phyloP scores from a whole-genome alignment of 75 land plant species.

The Picea sitchensis region DNA sequence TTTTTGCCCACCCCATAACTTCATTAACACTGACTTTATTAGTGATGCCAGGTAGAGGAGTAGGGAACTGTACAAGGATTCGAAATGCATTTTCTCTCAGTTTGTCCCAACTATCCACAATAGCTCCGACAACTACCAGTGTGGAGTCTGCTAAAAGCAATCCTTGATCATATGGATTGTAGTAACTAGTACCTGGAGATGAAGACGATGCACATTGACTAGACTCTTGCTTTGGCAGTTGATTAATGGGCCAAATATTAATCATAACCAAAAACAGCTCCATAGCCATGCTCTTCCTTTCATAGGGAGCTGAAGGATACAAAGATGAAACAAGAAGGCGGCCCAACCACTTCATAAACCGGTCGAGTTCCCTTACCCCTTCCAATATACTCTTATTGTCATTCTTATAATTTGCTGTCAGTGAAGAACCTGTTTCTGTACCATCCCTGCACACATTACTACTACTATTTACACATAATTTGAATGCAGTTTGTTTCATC shows the following conservation, averaged over 20 bases:
- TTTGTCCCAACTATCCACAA: constrained; percentile 98
- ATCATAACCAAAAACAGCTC: constrained; percentile 74
- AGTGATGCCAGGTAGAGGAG: constrained; percentile 91
- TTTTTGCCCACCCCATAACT: constrained; percentile 75
- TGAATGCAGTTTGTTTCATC: constrained; percentile 40
- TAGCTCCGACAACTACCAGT: constrained; percentile 71
- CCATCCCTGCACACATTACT: background rate
- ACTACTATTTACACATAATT: background rate
- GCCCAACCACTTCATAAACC: constrained; percentile 92
- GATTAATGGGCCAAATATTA: constrained; percentile 59
- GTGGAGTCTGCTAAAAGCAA: constrained; percentile 69
- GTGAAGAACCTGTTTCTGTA: background rate
- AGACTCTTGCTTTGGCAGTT: constrained; percentile 6
- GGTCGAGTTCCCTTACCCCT: constrained; percentile 54
- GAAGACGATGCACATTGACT: constrained; percentile 13
- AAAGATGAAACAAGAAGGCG: constrained; percentile 76
- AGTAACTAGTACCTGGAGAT: constrained; percentile 13
- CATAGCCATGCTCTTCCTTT: constrained; percentile 97
- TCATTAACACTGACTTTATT: constrained; percentile 34
- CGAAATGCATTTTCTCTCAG: constrained; percentile 85
- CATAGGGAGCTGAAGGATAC: constrained; percentile 99
- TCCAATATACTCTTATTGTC: constrained; percentile 15
- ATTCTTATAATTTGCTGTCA: constrained; percentile 8
- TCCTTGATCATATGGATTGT: constrained; percentile 57
- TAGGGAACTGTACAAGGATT: constrained; percentile 77